Conservation (phyloP, 345 rosid genomes). For the Dipteronia sinensis region DNA sequence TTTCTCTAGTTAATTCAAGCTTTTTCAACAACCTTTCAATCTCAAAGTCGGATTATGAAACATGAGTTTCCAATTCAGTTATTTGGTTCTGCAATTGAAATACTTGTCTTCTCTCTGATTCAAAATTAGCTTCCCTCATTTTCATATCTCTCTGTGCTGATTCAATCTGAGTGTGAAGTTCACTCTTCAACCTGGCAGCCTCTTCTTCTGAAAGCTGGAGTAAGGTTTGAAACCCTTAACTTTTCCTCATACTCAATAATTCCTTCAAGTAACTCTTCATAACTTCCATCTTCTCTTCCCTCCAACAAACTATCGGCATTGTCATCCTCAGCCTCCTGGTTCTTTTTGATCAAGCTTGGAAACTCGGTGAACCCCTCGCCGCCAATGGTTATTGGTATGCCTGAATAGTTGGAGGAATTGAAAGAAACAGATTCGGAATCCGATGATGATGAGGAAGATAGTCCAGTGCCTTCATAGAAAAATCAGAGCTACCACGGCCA, state of each 20-base stretch:
- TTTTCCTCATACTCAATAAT: slow-evolving; percentile 46
- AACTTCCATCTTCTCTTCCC: slow-evolving; percentile 31
- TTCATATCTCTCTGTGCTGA: slow-evolving; percentile 27
- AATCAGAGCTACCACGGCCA: slow-evolving; percentile 52
- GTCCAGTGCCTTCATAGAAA: slow-evolving; percentile 51
- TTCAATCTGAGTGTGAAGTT: slow-evolving; percentile 49
- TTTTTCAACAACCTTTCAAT: too few species aligned
- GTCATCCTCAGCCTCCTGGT: slow-evolving; percentile 31
- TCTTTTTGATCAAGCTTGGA: slow-evolving; percentile 29
- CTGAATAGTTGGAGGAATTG: slow-evolving; percentile 47
- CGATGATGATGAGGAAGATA: slow-evolving; percentile 56
- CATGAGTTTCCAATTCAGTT: slow-evolving; percentile 38
- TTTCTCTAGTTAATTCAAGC: too few species aligned
- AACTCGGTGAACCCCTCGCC: slow-evolving; percentile 34
- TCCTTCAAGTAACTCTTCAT: slow-evolving; percentile 40
- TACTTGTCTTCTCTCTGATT: slow-evolving; percentile 35
- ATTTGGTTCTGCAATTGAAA: slow-evolving; percentile 35
- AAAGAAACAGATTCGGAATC: slow-evolving; percentile 80
- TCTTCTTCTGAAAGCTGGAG: slow-evolving; percentile 63
- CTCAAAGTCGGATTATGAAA: slow-evolving; percentile 34
- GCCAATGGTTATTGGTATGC: slow-evolving; percentile 30
- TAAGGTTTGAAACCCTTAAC: slow-evolving; percentile 41
- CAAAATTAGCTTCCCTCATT: slow-evolving; percentile 33
- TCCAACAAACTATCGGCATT: slow-evolving; percentile 29
- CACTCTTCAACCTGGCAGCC: slow-evolving; percentile 41